These are phyloP conservation scores for Chaetomiaceae sp. DNA, from an alignment of 2,329 filamentous ascomycete genomes.

Conservation along the genomic window DNA sequence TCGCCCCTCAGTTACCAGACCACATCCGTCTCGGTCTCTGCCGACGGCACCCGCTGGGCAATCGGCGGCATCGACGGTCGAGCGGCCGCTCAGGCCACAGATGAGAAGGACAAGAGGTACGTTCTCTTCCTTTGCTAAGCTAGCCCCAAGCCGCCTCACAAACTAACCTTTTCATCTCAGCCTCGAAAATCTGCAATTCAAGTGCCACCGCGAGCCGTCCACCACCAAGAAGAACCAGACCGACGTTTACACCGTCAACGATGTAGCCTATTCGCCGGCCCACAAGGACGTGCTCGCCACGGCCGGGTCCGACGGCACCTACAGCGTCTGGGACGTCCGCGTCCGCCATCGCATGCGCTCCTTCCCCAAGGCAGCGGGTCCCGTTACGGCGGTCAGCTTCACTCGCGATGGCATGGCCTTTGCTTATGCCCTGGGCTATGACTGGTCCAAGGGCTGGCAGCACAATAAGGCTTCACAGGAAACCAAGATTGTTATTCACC, in stretches of 20 bases:
- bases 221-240: slow-evolving; percentile 17
- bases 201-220: slow-evolving; percentile 31
- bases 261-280: slow-evolving; percentile 31
- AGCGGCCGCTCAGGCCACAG: slow-evolving; percentile 23
- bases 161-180: slow-evolving; percentile 9
- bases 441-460: slow-evolving; percentile 64
- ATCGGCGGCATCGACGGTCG: slow-evolving; percentile 32
- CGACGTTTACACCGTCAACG: slow-evolving; percentile 34
- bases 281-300: slow-evolving; percentile 28
- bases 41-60: slow-evolving; percentile 31
- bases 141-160: background rate
- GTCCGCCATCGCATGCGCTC: slow-evolving; percentile 48
- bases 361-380: slow-evolving; percentile 46
- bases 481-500: slow-evolving; percentile 30
- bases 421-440: slow-evolving; percentile 63
- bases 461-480: slow-evolving; percentile 19
- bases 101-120: slow-evolving; percentile 26
- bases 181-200: slow-evolving; percentile 29
- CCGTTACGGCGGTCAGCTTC: slow-evolving; percentile 61
- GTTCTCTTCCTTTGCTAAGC: background rate
- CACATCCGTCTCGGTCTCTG: slow-evolving; percentile 26
- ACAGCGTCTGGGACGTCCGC: slow-evolving; percentile 54
- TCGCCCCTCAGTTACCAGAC: slow-evolving; percentile 31
- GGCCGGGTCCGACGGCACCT: slow-evolving; percentile 35
- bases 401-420: slow-evolving; percentile 54